Conservation (phyloP, 805 yeast genomes). For the Starmerella bombi region DNA sequence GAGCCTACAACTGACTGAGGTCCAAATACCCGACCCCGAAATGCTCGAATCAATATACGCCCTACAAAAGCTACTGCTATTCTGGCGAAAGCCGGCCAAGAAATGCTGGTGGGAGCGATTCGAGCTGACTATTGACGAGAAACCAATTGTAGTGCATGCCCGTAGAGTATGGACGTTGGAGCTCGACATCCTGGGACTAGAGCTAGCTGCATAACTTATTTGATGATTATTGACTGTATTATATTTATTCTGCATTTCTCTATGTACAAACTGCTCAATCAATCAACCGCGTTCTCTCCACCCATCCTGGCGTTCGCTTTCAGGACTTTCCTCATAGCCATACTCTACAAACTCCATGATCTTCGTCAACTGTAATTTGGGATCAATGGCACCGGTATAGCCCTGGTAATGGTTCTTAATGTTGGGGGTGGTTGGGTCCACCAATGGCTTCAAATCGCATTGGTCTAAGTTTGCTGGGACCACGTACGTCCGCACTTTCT, state of each 20-base stretch:
- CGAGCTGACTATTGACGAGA: slow-evolving; percentile 24
- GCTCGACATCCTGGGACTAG: slow-evolving; percentile 79
- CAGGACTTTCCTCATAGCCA: slow-evolving; percentile 35
- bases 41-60: slow-evolving; percentile 22
- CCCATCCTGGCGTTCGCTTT: slow-evolving; percentile 21
- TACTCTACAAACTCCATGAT: slow-evolving; percentile 61
- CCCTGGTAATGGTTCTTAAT: slow-evolving; percentile 58
- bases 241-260: too few relatives aligned
- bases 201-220: too few relatives aligned
- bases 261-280: background rate
- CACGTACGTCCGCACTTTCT: slow-evolving; percentile 78
- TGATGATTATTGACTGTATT: background rate
- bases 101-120: slow-evolving; percentile 91
- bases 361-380: slow-evolving; percentile 57
- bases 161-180: slow-evolving; percentile 97
- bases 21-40: slow-evolving; percentile 15
- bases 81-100: slow-evolving; percentile 97
- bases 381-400: slow-evolving; percentile 57
- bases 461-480: slow-evolving; percentile 43
- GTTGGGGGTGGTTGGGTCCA: slow-evolving; percentile 59
- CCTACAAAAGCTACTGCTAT: slow-evolving; percentile 56
- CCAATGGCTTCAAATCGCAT: slow-evolving; percentile 53
- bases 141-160: slow-evolving; percentile 55
- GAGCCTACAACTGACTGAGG: slow-evolving; percentile 60
- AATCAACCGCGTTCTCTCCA: slow-evolving; percentile 23